Base-by-base conservation (phyloP, 371 early-diverging fungal species). In the Mucor ambiguus region DNA sequence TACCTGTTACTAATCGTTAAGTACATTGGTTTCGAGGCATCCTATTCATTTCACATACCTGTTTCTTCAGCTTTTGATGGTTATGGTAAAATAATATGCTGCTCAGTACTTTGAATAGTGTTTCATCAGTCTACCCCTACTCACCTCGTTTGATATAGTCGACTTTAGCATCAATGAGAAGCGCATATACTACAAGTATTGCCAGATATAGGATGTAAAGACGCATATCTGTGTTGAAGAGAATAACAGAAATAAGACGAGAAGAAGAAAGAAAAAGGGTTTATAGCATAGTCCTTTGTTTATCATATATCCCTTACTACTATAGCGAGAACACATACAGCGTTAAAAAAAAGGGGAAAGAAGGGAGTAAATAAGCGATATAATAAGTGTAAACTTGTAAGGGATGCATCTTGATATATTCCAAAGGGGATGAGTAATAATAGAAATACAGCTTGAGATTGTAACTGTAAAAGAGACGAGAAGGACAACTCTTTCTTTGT, bases 51-150 rank as follows among this genome's bases (percentile, higher is more conserved):
- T 16, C 26, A 10, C n/a, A 55, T 67, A 72, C 72, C 72, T 72
- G 65, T 37, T 58, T 72, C 72, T 14, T 67, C 72, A 44, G 72
- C 72, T 70, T 62, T 24, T 56, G 20, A 9, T 37, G 33, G 11
- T 14, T 2, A 14, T 37, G 14, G 6, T 37, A 14, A 5, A 37
- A 14, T 37, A 37, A 14, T 14, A 37, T 14, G 14, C 37, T 37
- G 37, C 37, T 37, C 14, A 37, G 37, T 37, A 37, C 37, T 37
- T 14, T 11, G 14, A 37, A 14, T 14, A 6, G 16, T 37, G 14
- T 11, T 11, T 37, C 14, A 37, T 49, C 49, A 4, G 12, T 11
- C 4, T 12, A 24, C 26, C 26, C 12, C n/a, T n/a, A 56, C 29
- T 49, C 59, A 66, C 66, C 60, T 63, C 68, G 37, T 63, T 63